phyloP scores from a whole-genome alignment of 2,329 filamentous ascomycete species.

The Monilinia polystroma region DNA sequence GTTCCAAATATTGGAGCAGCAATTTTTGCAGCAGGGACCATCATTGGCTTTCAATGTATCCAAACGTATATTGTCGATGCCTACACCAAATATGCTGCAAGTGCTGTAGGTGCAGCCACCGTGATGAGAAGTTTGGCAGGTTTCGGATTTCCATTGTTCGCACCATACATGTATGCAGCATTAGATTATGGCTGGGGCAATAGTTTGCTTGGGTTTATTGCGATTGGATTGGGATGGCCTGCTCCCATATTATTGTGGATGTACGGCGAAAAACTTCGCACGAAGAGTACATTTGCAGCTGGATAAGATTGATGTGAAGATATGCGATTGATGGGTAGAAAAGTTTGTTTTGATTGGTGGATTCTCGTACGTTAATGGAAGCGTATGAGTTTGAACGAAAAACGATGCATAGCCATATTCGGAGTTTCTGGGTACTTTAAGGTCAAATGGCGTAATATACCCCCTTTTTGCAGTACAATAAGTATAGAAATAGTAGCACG shows the following conservation, averaged over 20 bases:
- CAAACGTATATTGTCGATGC: slow-evolving; percentile 56
- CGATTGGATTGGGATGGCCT: slow-evolving; percentile 51
- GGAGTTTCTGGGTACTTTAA: not conserved
- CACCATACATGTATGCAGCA: slow-evolving; percentile 37
- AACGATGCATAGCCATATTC: slow-evolving; percentile 1
- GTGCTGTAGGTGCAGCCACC: slow-evolving; percentile 44
- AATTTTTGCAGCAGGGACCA: slow-evolving; percentile 51
- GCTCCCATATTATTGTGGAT: slow-evolving; percentile 48
- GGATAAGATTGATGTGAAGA: slow-evolving; percentile 26
- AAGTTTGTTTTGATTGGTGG: not conserved
- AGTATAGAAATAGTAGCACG: not conserved
- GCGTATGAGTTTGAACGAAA: not conserved
- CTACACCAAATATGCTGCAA: slow-evolving; percentile 41
- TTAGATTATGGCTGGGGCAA: slow-evolving; percentile 51
- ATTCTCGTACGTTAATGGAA: not conserved
- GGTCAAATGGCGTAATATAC: not conserved
- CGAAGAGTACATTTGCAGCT: slow-evolving; percentile 45
- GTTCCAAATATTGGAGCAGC: slow-evolving; percentile 55
- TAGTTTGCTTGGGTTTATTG: slow-evolving; percentile 49
- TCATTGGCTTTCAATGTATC: slow-evolving; percentile 40
- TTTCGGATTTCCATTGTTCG: slow-evolving; percentile 37
- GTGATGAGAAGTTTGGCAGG: slow-evolving; percentile 36
- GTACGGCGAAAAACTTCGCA: slow-evolving; percentile 43
- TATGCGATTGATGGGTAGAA: not conserved
- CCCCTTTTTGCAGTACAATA: not conserved